Evolutionary conservation across 768 basidiomycete genomes (phyloP), one percentile per base, ranked within the genome.

Genomic region (Nevesoporus exiguus): DNA sequence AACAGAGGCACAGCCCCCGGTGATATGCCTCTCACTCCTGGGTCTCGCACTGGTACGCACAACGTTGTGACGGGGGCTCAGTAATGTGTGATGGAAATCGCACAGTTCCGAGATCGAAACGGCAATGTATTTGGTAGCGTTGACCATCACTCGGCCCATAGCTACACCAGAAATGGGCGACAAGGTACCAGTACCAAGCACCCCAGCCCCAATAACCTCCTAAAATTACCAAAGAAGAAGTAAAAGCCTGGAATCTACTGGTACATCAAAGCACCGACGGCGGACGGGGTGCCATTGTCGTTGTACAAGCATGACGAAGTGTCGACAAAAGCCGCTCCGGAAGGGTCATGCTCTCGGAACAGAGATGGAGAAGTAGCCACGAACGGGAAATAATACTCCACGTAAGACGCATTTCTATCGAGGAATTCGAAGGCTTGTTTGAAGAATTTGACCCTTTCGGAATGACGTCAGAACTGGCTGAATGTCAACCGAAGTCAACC

Each of bases 381-480:
- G 57, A 73, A 73, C 36, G 72, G 72, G 62, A 74, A 73, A 54
- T 73, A 73, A 42, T 74, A 63, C 14, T 61, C 27, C 8, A 73
- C 66, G 9, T 66, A 73, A n/a, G 63, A 34, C 6, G 66, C 57
- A 2, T 37, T n/a, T n/a, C n/a, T 19, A 24, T 73, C 72, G n/a
- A 73, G 69, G 65, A 74, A 74, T 10, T 64, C 0, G 27, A 73
- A 70, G 4, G 72, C 72, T 24, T 71, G 52, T 45, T 63, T 13
- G 61, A 73, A 73, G 57, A 70, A 73, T 13, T 63, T 7, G 25
- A 73, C 49, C 56, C 72, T 74, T 46, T 39, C 27, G 33, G 40
- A 11, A 34, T 10, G 0, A 15, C 9, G 33, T 66, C 43, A 61
- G 39, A 24, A 17, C 44, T 10, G 14, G 13, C 10, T 21, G 19